phyloP scores from a whole-genome alignment of 208 protist species.

The Endotrypanum monterogeii region DNA sequence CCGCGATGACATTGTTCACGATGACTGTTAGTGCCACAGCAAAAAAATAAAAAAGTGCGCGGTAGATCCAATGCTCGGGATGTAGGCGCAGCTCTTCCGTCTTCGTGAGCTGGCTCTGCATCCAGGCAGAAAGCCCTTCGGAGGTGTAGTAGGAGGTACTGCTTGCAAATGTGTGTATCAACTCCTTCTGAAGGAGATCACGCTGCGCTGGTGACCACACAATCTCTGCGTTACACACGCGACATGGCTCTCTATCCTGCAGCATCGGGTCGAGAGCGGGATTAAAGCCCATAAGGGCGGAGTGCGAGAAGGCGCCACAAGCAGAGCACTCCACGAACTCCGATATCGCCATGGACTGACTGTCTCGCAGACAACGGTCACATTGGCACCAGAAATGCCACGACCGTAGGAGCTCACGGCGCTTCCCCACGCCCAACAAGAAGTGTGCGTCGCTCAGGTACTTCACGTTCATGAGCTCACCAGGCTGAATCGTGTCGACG shows the following conservation, averaged over 20 bases:
- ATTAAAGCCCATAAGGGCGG: slow-evolving; percentile 34
- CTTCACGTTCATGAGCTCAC: slow-evolving; percentile 87
- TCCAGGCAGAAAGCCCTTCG: slow-evolving; percentile 39
- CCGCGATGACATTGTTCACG: slow-evolving; percentile 19
- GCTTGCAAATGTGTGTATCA: slow-evolving; percentile 36
- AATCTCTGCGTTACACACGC: slow-evolving; percentile 26
- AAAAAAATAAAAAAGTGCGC: slow-evolving; percentile 47
- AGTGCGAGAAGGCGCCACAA: slow-evolving; percentile 56
- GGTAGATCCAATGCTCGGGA: slow-evolving; percentile 74
- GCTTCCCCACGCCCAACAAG: slow-evolving; percentile 74
- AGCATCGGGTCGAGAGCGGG: slow-evolving; percentile 32
- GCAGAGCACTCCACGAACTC: slow-evolving; percentile 62
- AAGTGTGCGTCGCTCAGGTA: slow-evolving; percentile 86
- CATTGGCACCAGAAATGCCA: slow-evolving; percentile 90
- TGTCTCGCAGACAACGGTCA: slow-evolving; percentile 61
- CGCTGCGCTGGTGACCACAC: slow-evolving; percentile 34
- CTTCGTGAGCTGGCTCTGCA: slow-evolving; percentile 32
- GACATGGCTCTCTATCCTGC: slow-evolving; percentile 21
- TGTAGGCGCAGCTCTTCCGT: slow-evolving; percentile 42
- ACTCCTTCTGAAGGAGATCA: slow-evolving; percentile 19
- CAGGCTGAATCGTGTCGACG: slow-evolving; percentile 62
- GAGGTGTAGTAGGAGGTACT: slow-evolving; percentile 25
- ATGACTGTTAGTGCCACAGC: slow-evolving; percentile 40
- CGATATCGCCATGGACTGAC: slow-evolving; percentile 35
- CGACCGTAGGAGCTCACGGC: slow-evolving; percentile 73